phyloP scores from a whole-genome alignment of 306 rosid species.

The Purshia tridentata region DNA sequence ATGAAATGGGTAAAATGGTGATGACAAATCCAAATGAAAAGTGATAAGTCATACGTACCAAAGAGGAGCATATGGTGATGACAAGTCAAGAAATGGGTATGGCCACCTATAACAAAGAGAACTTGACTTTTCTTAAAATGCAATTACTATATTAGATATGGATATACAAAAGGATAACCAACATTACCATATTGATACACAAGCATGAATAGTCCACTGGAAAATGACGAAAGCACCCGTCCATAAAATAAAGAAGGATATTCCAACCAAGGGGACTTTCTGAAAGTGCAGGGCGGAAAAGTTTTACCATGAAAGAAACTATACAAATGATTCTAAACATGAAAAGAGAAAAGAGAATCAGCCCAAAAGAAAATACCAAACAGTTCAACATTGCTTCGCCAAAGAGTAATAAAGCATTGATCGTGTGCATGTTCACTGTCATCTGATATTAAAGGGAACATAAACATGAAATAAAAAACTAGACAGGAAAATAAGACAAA shows the following conservation, averaged over 20 bases:
- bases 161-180: not conserved
- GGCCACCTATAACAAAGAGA: slow-evolving; percentile 70
- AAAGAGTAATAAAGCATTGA: slow-evolving; percentile 66
- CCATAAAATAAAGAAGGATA: slow-evolving; percentile 71
- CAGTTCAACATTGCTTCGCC: slow-evolving; percentile 74
- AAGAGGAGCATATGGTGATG: slow-evolving; percentile 59
- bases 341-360: slow-evolving; percentile 8
- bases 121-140: slow-evolving; percentile 8
- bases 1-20: too few species aligned
- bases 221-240: slow-evolving; percentile 57
- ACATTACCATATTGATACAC: slow-evolving; percentile 50
- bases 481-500: not conserved
- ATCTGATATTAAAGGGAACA: slow-evolving; percentile 48
- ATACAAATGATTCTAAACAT: not conserved
- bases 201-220: slow-evolving; percentile 68
- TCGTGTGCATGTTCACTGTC: slow-evolving; percentile 66
- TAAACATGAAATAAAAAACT: not conserved
- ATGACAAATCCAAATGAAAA: too few species aligned
- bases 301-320: slow-evolving; percentile 26
- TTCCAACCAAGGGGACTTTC: slow-evolving; percentile 51
- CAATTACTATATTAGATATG: slow-evolving; percentile 11
- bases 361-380: slow-evolving; percentile 45
- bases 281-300: slow-evolving; percentile 40
- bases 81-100: slow-evolving; percentile 78
- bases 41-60: slow-evolving; percentile 45